phyloP scores from a whole-genome alignment of 2,329 filamentous ascomycete species.

The Elsinoe ampelina region DNA sequence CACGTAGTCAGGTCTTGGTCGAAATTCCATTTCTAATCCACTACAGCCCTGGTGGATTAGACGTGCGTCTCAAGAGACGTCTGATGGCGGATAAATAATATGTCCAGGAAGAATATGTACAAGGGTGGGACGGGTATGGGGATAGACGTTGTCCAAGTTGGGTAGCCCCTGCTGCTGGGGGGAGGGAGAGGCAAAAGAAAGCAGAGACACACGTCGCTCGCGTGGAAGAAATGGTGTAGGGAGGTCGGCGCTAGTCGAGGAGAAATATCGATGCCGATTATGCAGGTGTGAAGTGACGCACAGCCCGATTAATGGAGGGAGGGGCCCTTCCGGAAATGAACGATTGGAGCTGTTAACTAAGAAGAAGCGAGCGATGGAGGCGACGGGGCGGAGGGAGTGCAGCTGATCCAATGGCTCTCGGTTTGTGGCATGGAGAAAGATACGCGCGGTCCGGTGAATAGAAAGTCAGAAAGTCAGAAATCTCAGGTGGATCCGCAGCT shows the following conservation, averaged over 20 bases:
- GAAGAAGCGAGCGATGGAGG: not conserved
- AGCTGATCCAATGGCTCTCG: not conserved
- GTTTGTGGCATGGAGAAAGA: not conserved
- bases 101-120: constrained; percentile 3
- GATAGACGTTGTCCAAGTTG: not conserved
- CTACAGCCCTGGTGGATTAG: not conserved
- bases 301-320: not conserved
- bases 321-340: constrained; percentile 5
- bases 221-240: not conserved
- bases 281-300: constrained; percentile 8
- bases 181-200: not conserved
- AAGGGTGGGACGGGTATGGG: not conserved
- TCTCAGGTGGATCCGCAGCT: not conserved
- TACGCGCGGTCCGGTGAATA: not conserved
- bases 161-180: not conserved
- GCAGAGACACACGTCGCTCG: not conserved
- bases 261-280: constrained; percentile 6
- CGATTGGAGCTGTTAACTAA: constrained; percentile 2
- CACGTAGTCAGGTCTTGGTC: not conserved
- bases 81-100: not conserved
- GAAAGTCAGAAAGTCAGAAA: constrained; percentile 3
- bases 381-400: not conserved
- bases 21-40: constrained; percentile 5
- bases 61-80: not conserved
- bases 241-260: not conserved